Conservation (phyloP, 2,329 filamentous ascomycete genomes). For the Cryphonectria japonica region DNA sequence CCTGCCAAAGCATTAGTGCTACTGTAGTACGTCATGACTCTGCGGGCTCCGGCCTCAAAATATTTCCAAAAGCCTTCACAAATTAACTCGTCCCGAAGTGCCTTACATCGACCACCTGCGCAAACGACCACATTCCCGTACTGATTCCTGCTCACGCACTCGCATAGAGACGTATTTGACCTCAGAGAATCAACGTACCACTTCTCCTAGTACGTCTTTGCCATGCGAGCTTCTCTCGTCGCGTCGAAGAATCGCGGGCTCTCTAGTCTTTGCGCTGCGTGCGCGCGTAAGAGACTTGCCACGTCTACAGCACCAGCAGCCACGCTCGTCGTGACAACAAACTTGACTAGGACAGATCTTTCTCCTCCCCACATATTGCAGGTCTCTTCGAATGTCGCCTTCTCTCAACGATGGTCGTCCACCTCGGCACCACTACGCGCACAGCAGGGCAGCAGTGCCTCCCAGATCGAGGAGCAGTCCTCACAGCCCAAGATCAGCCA, state of each 20-base stretch:
- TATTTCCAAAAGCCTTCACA: not conserved
- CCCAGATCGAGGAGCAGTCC: not conserved
- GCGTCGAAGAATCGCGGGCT: conserved; percentile 12
- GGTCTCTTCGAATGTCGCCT: not conserved
- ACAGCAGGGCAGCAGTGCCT: not conserved
- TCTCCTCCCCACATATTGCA: not conserved
- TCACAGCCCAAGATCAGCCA: conserved; percentile 15
- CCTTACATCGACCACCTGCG: not conserved
- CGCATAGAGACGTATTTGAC: not conserved
- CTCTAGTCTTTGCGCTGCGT: conserved; percentile 17
- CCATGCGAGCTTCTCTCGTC: conserved; percentile 9
- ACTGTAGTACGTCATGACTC: not conserved
- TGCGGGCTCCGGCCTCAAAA: not conserved
- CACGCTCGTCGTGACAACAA: not conserved
- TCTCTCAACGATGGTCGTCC: conserved; percentile 18
- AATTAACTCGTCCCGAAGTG: not conserved
- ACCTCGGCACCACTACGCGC: not conserved
- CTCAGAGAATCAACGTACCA: not conserved
- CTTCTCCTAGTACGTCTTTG: too few relatives aligned
- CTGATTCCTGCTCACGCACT: not conserved
- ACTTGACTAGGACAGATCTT: not conserved
- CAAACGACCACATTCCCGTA: not conserved
- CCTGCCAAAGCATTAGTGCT: not conserved
- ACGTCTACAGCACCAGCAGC: conserved; percentile 1
- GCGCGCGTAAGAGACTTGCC: conserved; percentile 10